These are phyloP conservation scores for Scedosporium dehoogii DNA, from an alignment of 2,329 filamentous ascomycete genomes.

Conservation along the genomic window DNA sequence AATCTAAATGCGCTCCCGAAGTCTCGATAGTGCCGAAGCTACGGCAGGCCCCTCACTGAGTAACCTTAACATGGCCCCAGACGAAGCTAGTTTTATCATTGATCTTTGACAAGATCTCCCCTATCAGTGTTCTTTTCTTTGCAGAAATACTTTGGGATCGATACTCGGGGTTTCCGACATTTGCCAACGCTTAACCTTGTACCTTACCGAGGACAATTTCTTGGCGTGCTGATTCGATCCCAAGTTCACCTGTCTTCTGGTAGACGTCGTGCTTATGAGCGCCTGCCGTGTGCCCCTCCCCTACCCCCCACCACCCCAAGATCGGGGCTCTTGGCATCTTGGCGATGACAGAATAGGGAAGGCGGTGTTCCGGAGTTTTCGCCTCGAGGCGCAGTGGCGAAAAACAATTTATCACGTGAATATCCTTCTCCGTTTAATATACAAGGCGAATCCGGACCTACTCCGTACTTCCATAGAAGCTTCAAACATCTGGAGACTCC, in stretches of 20 bases:
- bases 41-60: background rate
- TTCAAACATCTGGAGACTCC: background rate
- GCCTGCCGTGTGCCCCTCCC: background rate
- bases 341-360: background rate
- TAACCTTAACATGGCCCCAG: background rate
- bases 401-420: background rate
- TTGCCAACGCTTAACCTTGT: background rate
- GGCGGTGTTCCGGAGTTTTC: too few species aligned
- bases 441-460: background rate
- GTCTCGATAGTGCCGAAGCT: background rate
- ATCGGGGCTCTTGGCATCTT: background rate
- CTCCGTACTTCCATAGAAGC: background rate
- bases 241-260: background rate
- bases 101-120: too few species aligned
- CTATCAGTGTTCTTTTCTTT: too few species aligned
- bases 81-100: too few species aligned
- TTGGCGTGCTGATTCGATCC: background rate
- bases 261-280: background rate
- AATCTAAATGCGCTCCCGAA: background rate
- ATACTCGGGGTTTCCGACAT: background rate
- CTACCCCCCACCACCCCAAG: background rate
- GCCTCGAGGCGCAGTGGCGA: background rate
- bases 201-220: background rate
- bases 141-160: background rate
- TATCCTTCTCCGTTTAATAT: background rate